phyloP scores from a whole-genome alignment of 73 alveolate species.

The Breviolum minutum region DNA sequence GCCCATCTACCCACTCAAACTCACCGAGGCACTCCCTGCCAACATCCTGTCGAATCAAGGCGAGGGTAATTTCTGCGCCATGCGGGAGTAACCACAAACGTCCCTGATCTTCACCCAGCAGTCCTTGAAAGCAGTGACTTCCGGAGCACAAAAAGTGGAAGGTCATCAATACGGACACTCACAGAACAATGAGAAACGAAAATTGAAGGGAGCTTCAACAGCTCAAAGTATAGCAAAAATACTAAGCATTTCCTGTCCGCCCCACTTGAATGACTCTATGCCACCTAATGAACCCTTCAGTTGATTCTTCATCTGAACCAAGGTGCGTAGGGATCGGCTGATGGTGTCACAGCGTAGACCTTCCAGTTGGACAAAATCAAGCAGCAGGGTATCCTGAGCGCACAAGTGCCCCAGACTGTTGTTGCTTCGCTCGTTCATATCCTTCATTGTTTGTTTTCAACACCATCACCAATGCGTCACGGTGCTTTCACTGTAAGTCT shows the following conservation, averaged over 20 bases:
- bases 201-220: neutral
- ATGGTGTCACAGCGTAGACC: neutral
- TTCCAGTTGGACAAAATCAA: slow-evolving; percentile 5
- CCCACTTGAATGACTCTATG: neutral
- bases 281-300: neutral
- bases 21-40: slow-evolving; percentile 26
- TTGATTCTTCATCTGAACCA: neutral
- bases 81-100: slow-evolving; percentile 10
- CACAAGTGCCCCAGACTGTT: neutral
- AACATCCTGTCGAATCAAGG: neutral
- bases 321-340: neutral
- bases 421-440: neutral
- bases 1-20: neutral
- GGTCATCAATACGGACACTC: too few relatives aligned
- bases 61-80: slow-evolving; percentile 24
- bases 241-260: neutral
- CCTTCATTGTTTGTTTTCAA: neutral
- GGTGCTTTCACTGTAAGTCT: neutral
- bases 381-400: slow-evolving; percentile 25
- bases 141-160: too few relatives aligned
- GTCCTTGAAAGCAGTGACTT: neutral
- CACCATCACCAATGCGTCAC: neutral
- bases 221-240: too few relatives aligned
- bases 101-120: neutral
- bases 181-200: neutral